Evolutionary conservation across 2,329 filamentous ascomycete genomes (phyloP).

Genomic region (Zarea fungicola): DNA sequence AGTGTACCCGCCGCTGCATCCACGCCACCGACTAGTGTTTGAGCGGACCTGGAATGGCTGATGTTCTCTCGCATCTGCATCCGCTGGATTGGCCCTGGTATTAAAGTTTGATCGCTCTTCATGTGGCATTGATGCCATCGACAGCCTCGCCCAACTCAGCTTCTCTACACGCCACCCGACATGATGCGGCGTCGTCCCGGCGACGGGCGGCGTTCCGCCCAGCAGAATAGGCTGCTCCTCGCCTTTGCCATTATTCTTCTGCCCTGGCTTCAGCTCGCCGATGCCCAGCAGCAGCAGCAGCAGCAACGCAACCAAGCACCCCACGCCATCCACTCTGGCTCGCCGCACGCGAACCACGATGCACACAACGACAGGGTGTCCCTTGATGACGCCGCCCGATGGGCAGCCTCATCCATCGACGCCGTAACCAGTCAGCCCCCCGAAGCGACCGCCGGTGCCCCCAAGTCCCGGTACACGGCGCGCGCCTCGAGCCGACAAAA

Average conservation of each 20-base stretch:
- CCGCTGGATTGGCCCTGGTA: slow-evolving; percentile 4
- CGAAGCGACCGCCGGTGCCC: slow-evolving; percentile 23
- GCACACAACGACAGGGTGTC: slow-evolving; percentile 20
- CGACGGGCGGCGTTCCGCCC: slow-evolving; percentile 46
- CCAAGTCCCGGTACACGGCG: slow-evolving; percentile 19
- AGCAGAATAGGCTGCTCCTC: slow-evolving; percentile 44
- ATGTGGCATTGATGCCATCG: slow-evolving; percentile 4
- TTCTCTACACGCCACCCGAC: slow-evolving; percentile 15
- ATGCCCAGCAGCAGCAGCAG: slow-evolving; percentile 57
- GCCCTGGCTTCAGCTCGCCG: slow-evolving; percentile 49
- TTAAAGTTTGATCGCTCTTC: slow-evolving; percentile 1
- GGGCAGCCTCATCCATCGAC: slow-evolving; percentile 17
- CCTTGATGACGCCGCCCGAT: slow-evolving; percentile 22
- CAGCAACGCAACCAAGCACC: slow-evolving; percentile 11
- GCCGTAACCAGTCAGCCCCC: slow-evolving; percentile 23
- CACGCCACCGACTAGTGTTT: not conserved
- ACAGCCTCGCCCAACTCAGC: not conserved
- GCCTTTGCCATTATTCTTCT: slow-evolving; percentile 55
- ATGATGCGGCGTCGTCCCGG: slow-evolving; percentile 63
- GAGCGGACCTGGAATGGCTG: slow-evolving; percentile 5
- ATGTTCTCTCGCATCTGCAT: not conserved
- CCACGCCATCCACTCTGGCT: slow-evolving; percentile 9
- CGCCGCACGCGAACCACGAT: slow-evolving; percentile 17
- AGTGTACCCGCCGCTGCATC: not conserved
- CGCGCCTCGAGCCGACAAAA: slow-evolving; percentile 21